Percentiles rank a stretch among this genome's conserved stretches.
Conservation (phyloP, 139 green algal species). For the Cymbomonas tetramitiformis region DNA sequence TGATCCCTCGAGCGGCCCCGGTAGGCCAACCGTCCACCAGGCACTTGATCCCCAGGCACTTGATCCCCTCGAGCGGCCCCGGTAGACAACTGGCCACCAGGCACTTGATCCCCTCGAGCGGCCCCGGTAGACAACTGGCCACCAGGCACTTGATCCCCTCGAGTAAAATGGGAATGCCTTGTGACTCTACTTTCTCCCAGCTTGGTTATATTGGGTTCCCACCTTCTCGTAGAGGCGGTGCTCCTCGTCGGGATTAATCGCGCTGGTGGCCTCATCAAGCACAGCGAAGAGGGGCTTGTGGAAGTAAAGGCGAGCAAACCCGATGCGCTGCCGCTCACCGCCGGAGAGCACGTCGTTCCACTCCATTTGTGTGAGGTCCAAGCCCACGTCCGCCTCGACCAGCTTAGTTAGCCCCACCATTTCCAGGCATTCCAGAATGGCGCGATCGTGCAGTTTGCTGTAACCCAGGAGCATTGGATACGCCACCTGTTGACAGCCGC, state of each 20-base stretch:
- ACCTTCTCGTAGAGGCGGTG: constrained; percentile 10
- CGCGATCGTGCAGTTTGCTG: background rate
- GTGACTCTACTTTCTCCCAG: too few species aligned
- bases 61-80: too few species aligned
- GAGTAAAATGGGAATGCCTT: too few species aligned
- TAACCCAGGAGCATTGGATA: constrained; percentile 6
- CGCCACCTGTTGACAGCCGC: too few species aligned
- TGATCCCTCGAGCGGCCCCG: too few species aligned
- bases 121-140: too few species aligned
- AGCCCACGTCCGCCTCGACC: constrained; percentile 5
- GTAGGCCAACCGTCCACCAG: too few species aligned
- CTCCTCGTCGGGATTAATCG: constrained; percentile 31
- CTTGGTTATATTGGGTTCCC: too few species aligned
- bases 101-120: too few species aligned
- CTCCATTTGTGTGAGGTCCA: constrained; percentile 10
- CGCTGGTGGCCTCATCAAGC: constrained; percentile 24
- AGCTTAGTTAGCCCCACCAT: constrained; percentile 12
- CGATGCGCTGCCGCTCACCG: constrained; percentile 24
- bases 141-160: too few species aligned
- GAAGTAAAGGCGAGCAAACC: constrained; percentile 23
- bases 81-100: too few species aligned
- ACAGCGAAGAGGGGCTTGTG: constrained; percentile 21
- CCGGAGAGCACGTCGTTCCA: constrained; percentile 25
- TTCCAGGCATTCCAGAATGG: constrained; percentile 1
- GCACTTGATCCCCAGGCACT: too few species aligned